Evolutionary conservation across 768 basidiomycete genomes (phyloP), one percentile per base, ranked within the genome.

Genomic region (Tulasnella sp.): DNA sequence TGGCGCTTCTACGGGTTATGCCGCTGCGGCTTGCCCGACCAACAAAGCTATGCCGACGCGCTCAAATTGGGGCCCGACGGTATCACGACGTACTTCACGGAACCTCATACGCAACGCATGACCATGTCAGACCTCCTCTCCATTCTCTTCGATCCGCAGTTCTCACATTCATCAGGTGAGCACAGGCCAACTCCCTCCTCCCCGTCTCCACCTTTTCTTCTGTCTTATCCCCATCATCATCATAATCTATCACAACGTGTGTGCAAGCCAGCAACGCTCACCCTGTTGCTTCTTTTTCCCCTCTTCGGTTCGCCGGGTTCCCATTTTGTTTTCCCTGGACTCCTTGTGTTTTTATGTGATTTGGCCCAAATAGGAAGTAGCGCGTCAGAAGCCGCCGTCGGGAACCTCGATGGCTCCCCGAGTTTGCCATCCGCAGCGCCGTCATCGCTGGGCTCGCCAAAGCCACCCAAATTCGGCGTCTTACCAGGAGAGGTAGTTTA

Each of bases 31-130:
- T 34, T 9, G 8, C 58, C 58, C 58, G 58, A 52, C 11, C 58
- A 64, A 9, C 58, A 64, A 64, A 93, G 93, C 29, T 88, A 88
- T 76, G 94, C 93, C 77, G 94, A 96, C 82, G 90, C 93, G 22
- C 86, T 95, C 49, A 86, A 86, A 39, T 80, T 79, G 39, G 87
- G 85, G 9, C 82, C 85, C 4, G 88, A 90, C 78, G 87, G 86
- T 0, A 29, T 54, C 64, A 85, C 81, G 64, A 81, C 86, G 14
- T 94, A 91, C 81, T 96, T 97, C 80, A 87, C 86, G 3, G 94
- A 96, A 80, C 95, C 95, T 2, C 83, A 85, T 39, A 83, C 88
- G 2, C 87, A 93, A 76, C 84, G 86, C 78, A 91, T 94, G 91
- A 86, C 88, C 0, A 90, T 94, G 85, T 25, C 76, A 0, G 82